Percentiles rank a stretch among this genome's conserved stretches.
phyloP scores from a whole-genome alignment of 1,139 yeast genomes.

The Candida sanyaensis region DNA sequence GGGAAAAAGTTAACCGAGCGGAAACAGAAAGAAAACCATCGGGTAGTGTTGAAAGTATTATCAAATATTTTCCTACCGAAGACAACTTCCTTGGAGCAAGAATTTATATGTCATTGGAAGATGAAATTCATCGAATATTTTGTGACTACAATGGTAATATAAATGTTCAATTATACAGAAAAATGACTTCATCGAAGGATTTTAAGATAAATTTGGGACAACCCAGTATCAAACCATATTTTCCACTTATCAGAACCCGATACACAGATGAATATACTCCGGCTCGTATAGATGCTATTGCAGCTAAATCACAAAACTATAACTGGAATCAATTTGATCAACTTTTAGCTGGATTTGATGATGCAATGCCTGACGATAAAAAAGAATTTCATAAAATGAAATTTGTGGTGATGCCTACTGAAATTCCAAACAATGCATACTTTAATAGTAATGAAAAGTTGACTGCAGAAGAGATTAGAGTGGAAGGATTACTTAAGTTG shows the following conservation, averaged over 20 bases:
- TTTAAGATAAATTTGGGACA: constrained; percentile 25
- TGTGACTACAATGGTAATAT: constrained; percentile 70
- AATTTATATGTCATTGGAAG: constrained; percentile 73
- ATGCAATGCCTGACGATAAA: constrained; percentile 57
- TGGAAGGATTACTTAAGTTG: constrained; percentile 81
- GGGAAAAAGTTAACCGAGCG: constrained; percentile 61
- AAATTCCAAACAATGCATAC: constrained; percentile 59
- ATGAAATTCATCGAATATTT: constrained; percentile 81
- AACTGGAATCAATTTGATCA: constrained; percentile 96
- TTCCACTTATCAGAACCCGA: constrained; percentile 71
- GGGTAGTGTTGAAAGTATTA: constrained; percentile 50
- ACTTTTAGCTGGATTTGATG: constrained; percentile 85
- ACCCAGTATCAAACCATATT: constrained; percentile 27
- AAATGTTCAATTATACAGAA: constrained; percentile 72
- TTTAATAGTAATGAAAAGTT: constrained; percentile 59
- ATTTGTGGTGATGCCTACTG: constrained; percentile 80
- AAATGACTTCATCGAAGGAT: constrained; percentile 23
- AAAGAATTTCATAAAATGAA: constrained; percentile 68
- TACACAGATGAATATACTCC: constrained; percentile 70
- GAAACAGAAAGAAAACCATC: constrained; percentile 64
- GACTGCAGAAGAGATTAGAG: constrained; percentile 77
- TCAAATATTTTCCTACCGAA: constrained; percentile 42
- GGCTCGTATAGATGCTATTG: constrained; percentile 58
- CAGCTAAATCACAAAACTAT: constrained; percentile 52
- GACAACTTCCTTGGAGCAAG: constrained; percentile 54